Conservation (phyloP, 768 basidiomycete species). For the Pleurotus tuber-regium region DNA sequence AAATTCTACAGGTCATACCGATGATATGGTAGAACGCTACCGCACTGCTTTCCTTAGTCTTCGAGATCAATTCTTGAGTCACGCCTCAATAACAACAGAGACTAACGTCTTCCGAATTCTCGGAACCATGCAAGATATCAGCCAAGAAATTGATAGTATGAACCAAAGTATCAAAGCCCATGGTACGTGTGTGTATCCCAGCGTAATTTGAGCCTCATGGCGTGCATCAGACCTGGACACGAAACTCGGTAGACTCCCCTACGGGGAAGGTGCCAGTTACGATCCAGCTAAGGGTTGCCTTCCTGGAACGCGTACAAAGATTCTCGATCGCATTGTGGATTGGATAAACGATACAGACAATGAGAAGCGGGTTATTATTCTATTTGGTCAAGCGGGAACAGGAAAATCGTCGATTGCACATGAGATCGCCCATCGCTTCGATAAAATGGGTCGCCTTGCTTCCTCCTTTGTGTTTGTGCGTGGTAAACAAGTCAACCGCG, state of each 20-base stretch:
- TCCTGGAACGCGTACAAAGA: conserved; percentile 18
- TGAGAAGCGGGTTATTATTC: background rate
- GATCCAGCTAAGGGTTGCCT: conserved; percentile 16
- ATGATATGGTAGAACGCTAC: background rate
- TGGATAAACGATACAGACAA: conserved; percentile 18
- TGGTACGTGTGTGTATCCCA: too few species aligned
- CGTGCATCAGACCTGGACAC: too few species aligned
- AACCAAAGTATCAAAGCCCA: background rate
- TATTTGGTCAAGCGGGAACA: conserved; percentile 23
- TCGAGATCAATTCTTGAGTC: background rate
- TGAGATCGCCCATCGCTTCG: conserved; percentile 24
- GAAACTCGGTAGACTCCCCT: too few species aligned
- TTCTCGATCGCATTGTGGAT: conserved; percentile 21
- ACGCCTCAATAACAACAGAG: background rate
- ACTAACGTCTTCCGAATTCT: background rate
- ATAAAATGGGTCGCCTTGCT: conserved; percentile 22
- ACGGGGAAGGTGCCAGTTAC: conserved; percentile 3
- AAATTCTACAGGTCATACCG: background rate
- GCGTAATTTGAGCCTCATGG: too few species aligned
- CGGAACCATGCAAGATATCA: too few species aligned
- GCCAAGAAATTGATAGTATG: too few species aligned
- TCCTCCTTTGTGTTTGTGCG: conserved; percentile 32
- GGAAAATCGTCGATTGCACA: conserved; percentile 39
- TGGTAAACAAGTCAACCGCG: conserved; percentile 14
- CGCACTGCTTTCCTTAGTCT: background rate